phyloP scores from a whole-genome alignment of 768 basidiomycete genomes.

The Boletales sp. region DNA sequence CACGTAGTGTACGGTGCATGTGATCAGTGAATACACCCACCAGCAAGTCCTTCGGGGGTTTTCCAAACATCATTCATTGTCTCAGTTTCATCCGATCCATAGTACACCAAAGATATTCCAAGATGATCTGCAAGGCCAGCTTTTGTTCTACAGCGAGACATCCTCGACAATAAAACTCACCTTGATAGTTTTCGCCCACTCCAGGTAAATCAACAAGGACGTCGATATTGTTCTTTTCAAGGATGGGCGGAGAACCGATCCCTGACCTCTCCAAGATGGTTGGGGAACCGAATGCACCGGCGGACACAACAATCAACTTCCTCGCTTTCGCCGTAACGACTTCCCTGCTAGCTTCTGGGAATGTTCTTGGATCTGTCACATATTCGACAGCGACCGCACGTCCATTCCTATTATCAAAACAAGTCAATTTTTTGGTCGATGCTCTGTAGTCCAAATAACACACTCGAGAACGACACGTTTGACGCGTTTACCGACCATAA shows the following conservation, averaged over 20 bases:
- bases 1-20: not conserved
- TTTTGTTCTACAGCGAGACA: not conserved
- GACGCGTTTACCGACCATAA: slow-evolving; percentile 32
- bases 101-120: slow-evolving; percentile 6
- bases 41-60: slow-evolving; percentile 32
- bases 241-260: slow-evolving; percentile 52
- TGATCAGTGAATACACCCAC: slow-evolving; percentile 27
- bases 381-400: slow-evolving; percentile 39
- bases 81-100: slow-evolving; percentile 40
- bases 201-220: slow-evolving; percentile 65
- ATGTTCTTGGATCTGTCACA: slow-evolving; percentile 22
- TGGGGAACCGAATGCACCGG: slow-evolving; percentile 55
- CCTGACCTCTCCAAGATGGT: slow-evolving; percentile 62
- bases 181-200: slow-evolving; percentile 69
- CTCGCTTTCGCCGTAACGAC: slow-evolving; percentile 25
- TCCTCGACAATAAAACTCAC: slow-evolving; percentile 19
- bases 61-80: slow-evolving; percentile 49
- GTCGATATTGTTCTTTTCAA: slow-evolving; percentile 45
- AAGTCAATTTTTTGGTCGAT: not conserved
- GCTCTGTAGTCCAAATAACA: not conserved
- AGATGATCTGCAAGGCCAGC: slow-evolving; percentile 26
- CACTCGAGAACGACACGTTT: slow-evolving; percentile 37
- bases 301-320: slow-evolving; percentile 46
- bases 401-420: slow-evolving; percentile 23
- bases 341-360: slow-evolving; percentile 7